These are phyloP conservation scores for Hymenoscyphus infarciens DNA, from an alignment of 2,329 filamentous ascomycete genomes.

Conservation along the genomic window DNA sequence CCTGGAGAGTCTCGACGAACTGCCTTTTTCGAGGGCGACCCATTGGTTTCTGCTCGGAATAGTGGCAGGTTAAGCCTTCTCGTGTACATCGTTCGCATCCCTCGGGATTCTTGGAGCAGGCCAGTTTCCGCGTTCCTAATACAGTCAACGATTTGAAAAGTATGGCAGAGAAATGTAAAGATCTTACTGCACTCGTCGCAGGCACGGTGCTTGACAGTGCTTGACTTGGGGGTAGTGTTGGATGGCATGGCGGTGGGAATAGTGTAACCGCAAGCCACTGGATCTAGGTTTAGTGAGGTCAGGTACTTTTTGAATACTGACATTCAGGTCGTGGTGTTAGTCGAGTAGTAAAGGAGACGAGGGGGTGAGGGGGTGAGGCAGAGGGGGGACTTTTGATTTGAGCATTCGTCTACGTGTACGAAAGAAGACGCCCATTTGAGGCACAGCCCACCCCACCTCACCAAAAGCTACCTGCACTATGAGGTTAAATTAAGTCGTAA, in stretches of 20 bases:
- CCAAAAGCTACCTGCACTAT: too few species aligned
- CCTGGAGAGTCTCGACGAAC: slow-evolving; percentile 28
- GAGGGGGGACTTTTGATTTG: too few species aligned
- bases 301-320: slow-evolving; percentile 18
- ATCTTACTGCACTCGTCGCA: slow-evolving; percentile 66
- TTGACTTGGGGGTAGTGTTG: slow-evolving; percentile 15
- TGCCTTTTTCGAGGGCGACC: slow-evolving; percentile 59
- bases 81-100: slow-evolving; percentile 57
- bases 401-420: too few species aligned
- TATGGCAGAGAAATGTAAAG: not conserved
- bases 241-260: slow-evolving; percentile 13
- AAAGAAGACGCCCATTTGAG: too few species aligned
- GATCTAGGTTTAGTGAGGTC: slow-evolving; percentile 22
- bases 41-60: slow-evolving; percentile 64
- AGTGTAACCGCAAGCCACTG: slow-evolving; percentile 17
- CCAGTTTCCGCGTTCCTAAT: slow-evolving; percentile 59
- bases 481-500: too few species aligned
- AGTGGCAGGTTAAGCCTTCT: slow-evolving; percentile 56
- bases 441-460: too few species aligned
- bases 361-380: too few species aligned
- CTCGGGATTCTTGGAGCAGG: slow-evolving; percentile 59
- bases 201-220: slow-evolving; percentile 51
- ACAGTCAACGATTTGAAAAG: slow-evolving; percentile 25
- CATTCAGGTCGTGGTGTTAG: slow-evolving; percentile 2
- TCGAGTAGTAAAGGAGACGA: not conserved